Evolutionary conservation across 2,329 filamentous ascomycete genomes (phyloP).

Genomic region (Xylariaceae sp.): DNA sequence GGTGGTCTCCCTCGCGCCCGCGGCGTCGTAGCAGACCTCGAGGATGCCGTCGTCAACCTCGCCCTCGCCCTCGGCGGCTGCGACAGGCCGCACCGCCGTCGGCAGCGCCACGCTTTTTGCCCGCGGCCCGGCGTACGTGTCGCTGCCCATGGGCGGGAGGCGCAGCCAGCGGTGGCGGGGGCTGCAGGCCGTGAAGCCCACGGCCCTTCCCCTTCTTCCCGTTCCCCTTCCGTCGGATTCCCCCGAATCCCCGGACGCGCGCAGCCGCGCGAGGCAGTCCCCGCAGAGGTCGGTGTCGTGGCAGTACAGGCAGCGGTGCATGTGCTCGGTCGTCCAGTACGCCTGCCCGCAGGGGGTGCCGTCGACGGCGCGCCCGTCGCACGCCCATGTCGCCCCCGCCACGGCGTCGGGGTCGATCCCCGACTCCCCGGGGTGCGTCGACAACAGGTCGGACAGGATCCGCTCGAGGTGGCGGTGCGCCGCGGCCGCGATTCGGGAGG

Average conservation of each 20-base stretch:
- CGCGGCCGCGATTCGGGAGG: background rate
- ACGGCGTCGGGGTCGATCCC: background rate
- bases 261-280: conserved; percentile 11
- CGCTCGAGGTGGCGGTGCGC: background rate
- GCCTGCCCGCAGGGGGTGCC: conserved; percentile 3
- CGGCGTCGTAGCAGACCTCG: conserved; percentile 7
- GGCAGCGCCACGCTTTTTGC: conserved; percentile 5
- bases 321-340: conserved; percentile 1
- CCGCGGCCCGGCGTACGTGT: conserved; percentile 9
- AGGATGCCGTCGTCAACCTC: conserved; percentile 4
- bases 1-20: conserved; percentile 5
- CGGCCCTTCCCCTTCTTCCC: background rate
- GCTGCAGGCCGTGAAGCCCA: conserved; percentile 8
- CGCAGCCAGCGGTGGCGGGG: conserved; percentile 12
- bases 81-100: conserved; percentile 3
- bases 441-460: background rate
- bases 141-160: conserved; percentile 5
- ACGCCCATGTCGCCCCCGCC: background rate
- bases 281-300: conserved; percentile 11
- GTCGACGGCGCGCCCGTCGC: conserved; percentile 1
- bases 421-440: background rate
- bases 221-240: too few relatives aligned
- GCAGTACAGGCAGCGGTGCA: conserved; percentile 15
- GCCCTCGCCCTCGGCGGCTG: conserved; percentile 2
- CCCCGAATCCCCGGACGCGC: too few relatives aligned